Evolutionary conservation across 352 stramenopile species (phyloP).

Genomic region (Globisporangium carolinianum): DNA sequence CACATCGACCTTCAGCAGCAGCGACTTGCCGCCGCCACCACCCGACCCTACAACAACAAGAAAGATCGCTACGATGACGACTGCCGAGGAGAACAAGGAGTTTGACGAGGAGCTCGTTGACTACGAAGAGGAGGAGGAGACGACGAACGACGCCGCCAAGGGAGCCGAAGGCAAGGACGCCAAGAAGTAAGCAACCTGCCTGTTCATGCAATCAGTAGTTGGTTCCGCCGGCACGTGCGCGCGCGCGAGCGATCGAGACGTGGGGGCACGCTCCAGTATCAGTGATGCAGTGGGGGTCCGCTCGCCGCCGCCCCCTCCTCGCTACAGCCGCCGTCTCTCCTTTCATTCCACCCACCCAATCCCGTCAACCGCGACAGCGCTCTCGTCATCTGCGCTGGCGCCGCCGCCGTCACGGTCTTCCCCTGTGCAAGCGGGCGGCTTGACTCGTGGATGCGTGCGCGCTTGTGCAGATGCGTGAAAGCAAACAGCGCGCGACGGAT

Average conservation of each 20-base stretch:
- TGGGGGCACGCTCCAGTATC: too few relatives aligned
- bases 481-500: too few relatives aligned
- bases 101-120: constrained; percentile 87
- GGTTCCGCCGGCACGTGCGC: background rate
- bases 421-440: too few relatives aligned
- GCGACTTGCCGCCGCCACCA: background rate
- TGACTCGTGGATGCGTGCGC: background rate
- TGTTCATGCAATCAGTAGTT: constrained; percentile 7
- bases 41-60: background rate
- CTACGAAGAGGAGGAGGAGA: constrained; percentile 87
- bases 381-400: too few relatives aligned
- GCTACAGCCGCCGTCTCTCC: too few relatives aligned
- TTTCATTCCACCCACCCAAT: too few relatives aligned
- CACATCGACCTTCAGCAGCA: constrained; percentile 2
- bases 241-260: background rate
- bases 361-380: too few relatives aligned
- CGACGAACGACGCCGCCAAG: constrained; percentile 60
- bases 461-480: background rate
- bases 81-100: constrained; percentile 84
- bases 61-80: constrained; percentile 33
- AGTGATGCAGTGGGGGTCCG: too few relatives aligned
- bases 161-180: constrained; percentile 76
- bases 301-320: too few relatives aligned
- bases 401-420: too few relatives aligned
- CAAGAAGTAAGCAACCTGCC: constrained; percentile 80